Base-by-base conservation (phyloP, 768 basidiomycete species). In the Rhodotorula kratochvilovae region DNA sequence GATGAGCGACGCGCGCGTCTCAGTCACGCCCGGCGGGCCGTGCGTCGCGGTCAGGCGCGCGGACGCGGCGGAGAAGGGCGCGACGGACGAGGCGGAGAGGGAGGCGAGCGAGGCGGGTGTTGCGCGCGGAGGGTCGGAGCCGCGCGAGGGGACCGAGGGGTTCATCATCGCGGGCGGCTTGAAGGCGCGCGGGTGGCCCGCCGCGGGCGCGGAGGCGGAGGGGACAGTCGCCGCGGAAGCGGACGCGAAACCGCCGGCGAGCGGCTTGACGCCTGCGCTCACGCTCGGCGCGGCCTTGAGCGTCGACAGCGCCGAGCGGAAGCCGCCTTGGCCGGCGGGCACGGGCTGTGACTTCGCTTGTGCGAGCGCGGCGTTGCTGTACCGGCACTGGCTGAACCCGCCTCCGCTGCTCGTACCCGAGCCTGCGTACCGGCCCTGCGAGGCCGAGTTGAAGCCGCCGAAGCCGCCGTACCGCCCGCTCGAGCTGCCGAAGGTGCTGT, bases 1-100 rank as follows among this genome's bases (percentile, higher is more conserved):
- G 51, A 74, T 61, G 25, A 51, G 35, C 3, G 59, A 61, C 7
- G 62, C 58, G 21, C 73, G 66, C 1, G 73, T 74, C 36, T 74
- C 73, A 63, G 54, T 45, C 12, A 63, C 61, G 36, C 29, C 21
- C 13, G 67, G 72, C 3, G 65, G 64, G n/a, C 72, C 72, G 10
- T 58, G 48, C 25, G 48, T 25, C 48, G 48, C 48, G 23, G 39
- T 7, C 8, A 23, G 25, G 23, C 36, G 27, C 5, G 46, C 33
- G 60, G 16, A 23, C 11, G 57, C 11, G 27, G 65, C 31, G 8
- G 48, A 57, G 23, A 45, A 16, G n/a, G 57, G 33, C 35, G 46
- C 36, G 36, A 36, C n/a, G 55, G 11, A 5, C 12, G 63, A 48
- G 5, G 36, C 27, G 6, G 59, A 23, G 45, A 42, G 25, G n/a